Base-by-base conservation (phyloP, 306 rosid genomes). In the Vicia villosa region DNA sequence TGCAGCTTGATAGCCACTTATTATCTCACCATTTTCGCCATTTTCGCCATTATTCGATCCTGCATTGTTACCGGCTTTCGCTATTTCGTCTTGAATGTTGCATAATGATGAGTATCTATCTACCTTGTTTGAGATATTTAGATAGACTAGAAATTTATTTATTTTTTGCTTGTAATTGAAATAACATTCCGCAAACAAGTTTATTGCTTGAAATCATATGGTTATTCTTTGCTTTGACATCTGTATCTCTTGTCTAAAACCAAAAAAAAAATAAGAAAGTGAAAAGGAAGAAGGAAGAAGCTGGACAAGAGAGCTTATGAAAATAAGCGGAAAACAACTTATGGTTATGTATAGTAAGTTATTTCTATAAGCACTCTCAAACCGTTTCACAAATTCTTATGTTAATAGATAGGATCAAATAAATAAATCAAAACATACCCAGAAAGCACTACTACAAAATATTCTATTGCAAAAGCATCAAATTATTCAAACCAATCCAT, bases 1-100 rank as follows among this genome's bases (percentile, higher is more conserved):
- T 22, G 96, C 97, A 19, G 85, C 91, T 67, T 86, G 88, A 58
- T 89, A 91, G 19, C 63, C 76, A 19, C 86, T 79, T 56, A 89
- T 75, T 63, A 89, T 76, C 55, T 65, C 85, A 32, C 43, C 41
- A 41, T 72, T 65, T 3, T 81, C 80, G 4, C 17, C 79, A 13
- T 21, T 47, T 2, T 24, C 28, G 2, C 28, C 28, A 3, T 24
- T 24, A 24, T 82, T 42, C 10, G 38, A 34, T 26, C 37, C 70
- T 26, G 58, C 50, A 2, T 32, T 52, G 1, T 26, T 42, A 4
- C 77, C 80, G 19, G 88, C 74, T 50, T 80, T 84, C 8, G 89
- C 77, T 51, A 95, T 80, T 63, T 95, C 91, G 2, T 83, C 82
- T 49, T 84, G 92, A 71, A 95, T 80, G 77, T 82, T 75, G 77